Conservation (phyloP, 257 asterid genomes). For the Gardenia jasminoides region DNA sequence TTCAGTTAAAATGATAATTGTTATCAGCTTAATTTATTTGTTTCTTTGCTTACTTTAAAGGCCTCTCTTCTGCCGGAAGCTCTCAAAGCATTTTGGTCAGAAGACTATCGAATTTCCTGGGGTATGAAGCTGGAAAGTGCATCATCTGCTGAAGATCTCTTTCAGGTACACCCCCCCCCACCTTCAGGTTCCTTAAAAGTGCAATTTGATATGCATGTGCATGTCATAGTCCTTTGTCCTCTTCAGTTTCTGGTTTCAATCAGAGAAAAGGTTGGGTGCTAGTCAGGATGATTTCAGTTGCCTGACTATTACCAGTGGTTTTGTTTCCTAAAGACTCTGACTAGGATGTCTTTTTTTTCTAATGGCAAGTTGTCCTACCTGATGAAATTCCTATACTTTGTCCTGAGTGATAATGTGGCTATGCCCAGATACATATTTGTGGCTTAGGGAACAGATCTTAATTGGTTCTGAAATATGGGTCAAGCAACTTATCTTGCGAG, state of each 20-base stretch:
- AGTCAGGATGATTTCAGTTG: neutral
- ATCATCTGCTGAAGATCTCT: conserved; percentile 64
- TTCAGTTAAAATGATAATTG: conserved; percentile 2
- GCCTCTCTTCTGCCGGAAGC: conserved; percentile 74
- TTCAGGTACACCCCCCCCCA: conserved; percentile 50
- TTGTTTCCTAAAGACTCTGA: neutral
- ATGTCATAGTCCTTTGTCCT: neutral
- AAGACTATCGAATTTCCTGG: conserved; percentile 59
- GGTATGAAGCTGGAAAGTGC: conserved; percentile 50
- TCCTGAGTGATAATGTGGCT: neutral
- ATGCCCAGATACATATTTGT: no score
- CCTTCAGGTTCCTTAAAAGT: neutral
- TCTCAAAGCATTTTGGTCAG: conserved; percentile 62
- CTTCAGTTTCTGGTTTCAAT: neutral
- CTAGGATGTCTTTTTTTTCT: neutral
- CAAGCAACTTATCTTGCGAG: neutral
- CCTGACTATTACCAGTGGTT: neutral
- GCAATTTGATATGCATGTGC: neutral
- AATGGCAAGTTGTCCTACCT: neutral
- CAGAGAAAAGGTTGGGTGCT: neutral
- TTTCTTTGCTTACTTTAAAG: conserved; percentile 31
- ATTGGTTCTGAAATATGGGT: neutral
- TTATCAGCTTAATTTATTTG: conserved; percentile 2
- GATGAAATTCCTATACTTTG: no score
- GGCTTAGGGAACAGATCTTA: neutral